These are phyloP conservation scores for Selaginella moellendorffii DNA, from an alignment of 75 land plant species.

Conservation along the genomic window DNA sequence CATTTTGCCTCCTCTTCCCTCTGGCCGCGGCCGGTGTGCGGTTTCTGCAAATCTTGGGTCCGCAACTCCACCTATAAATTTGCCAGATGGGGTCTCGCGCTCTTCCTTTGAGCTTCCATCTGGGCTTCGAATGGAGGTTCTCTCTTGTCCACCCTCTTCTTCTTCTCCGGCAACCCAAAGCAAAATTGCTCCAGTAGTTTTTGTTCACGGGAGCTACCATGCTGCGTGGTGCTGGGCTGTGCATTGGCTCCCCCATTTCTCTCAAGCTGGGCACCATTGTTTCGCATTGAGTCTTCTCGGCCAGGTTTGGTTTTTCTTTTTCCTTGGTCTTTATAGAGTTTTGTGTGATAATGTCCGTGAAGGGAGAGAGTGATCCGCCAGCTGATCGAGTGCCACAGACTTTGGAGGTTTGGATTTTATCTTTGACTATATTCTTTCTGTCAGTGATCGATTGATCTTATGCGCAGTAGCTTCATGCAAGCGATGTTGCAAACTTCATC, in stretches of 20 bases:
- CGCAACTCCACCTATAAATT: conserved; percentile 31
- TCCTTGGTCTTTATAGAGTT: not conserved
- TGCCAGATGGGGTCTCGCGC: conserved; percentile 39
- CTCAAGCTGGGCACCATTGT: conserved; percentile 50
- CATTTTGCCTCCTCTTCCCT: too few relatives aligned
- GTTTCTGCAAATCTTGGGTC: too few relatives aligned
- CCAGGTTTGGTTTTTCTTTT: conserved; percentile 31
- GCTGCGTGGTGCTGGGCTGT: conserved; percentile 97
- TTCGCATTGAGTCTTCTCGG: conserved; percentile 67
- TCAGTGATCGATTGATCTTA: not conserved
- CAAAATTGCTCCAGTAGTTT: conserved; percentile 39
- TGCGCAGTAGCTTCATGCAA: conserved; percentile 59
- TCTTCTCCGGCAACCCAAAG: not conserved
- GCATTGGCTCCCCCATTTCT: conserved; percentile 69
- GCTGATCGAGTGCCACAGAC: conserved; percentile 8
- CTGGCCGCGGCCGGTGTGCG: too few relatives aligned
- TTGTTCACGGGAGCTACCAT: conserved; percentile 86
- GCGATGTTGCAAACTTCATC: conserved; percentile 65
- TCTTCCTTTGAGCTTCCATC: conserved; percentile 61
- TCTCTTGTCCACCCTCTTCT: conserved; percentile 24
- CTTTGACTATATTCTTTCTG: not conserved
- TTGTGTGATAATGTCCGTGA: not conserved
- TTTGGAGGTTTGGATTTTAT: conserved; percentile 20
- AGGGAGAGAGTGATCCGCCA: conserved; percentile 84
- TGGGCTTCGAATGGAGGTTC: conserved; percentile 67